phyloP scores from a whole-genome alignment of 192 early-diverging fungal genomes.

The Chytriomyces sp. region DNA sequence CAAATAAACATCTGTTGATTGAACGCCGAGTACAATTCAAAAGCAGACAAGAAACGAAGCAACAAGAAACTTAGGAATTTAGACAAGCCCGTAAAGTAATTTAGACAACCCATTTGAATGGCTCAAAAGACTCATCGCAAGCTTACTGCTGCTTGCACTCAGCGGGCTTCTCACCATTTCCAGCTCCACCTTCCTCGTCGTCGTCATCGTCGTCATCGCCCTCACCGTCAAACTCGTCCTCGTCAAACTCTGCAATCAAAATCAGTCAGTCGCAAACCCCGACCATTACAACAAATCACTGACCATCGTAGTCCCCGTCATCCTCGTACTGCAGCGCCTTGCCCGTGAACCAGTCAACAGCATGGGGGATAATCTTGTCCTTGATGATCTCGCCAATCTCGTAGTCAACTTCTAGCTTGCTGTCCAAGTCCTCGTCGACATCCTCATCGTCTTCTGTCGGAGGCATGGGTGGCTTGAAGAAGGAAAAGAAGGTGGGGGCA shows the following conservation, averaged over 20 bases:
- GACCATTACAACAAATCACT: background rate
- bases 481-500: constrained; percentile 95
- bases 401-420: constrained; percentile 90
- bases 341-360: constrained; percentile 99
- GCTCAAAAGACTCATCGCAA: too few relatives aligned
- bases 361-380: constrained; percentile 94
- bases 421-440: constrained; percentile 75
- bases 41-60: too few relatives aligned
- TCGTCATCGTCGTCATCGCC: constrained; percentile 73
- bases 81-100: too few relatives aligned
- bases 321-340: constrained; percentile 89
- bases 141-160: constrained; percentile 66
- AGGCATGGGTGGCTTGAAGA: constrained; percentile 76
- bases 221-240: constrained; percentile 72
- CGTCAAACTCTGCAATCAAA: constrained; percentile 59
- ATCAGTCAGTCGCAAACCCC: constrained; percentile 7
- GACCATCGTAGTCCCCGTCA: constrained; percentile 55
- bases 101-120: too few relatives aligned
- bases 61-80: too few relatives aligned
- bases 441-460: constrained; percentile 74
- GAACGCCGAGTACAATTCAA: too few relatives aligned
- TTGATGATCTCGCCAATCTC: constrained; percentile 98
- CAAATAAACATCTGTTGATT: too few relatives aligned
- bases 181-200: constrained; percentile 56
- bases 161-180: constrained; percentile 20